phyloP scores from a whole-genome alignment of 306 rosid genomes.

The Geum urbanum region DNA sequence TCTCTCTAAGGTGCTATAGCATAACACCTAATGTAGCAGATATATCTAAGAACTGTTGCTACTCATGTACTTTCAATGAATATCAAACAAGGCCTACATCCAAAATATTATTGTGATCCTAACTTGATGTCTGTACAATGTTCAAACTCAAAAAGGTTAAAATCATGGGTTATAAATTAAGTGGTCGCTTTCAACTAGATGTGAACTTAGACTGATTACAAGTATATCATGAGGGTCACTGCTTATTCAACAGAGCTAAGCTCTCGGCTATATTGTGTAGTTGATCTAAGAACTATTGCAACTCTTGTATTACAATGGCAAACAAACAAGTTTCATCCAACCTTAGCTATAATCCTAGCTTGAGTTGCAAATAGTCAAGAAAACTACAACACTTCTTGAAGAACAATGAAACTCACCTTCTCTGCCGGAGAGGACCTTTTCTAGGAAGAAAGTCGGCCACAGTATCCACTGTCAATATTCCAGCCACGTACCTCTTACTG shows the following conservation, averaged over 20 bases:
- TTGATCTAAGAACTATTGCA: neutral
- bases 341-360: neutral
- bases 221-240: neutral
- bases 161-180: neutral
- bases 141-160: neutral
- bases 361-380: neutral
- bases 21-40: neutral
- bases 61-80: neutral
- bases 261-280: neutral
- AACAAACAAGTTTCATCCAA: neutral
- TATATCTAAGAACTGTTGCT: neutral
- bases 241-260: neutral
- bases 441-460: conserved; percentile 93
- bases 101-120: neutral
- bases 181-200: neutral
- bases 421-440: conserved; percentile 70
- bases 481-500: conserved; percentile 84
- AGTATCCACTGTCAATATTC: conserved; percentile 87
- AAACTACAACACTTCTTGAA: conserved; percentile 13
- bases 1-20: too few species aligned
- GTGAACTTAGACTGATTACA: neutral
- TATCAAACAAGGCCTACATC: neutral
- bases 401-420: conserved; percentile 50
- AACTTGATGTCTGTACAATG: neutral
- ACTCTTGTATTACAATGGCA: neutral